A percentile compares a stretch with the other conserved stretches of the same genome.
Conservation (phyloP, 805 yeast species). For the Sugiyamaella smithiae region DNA sequence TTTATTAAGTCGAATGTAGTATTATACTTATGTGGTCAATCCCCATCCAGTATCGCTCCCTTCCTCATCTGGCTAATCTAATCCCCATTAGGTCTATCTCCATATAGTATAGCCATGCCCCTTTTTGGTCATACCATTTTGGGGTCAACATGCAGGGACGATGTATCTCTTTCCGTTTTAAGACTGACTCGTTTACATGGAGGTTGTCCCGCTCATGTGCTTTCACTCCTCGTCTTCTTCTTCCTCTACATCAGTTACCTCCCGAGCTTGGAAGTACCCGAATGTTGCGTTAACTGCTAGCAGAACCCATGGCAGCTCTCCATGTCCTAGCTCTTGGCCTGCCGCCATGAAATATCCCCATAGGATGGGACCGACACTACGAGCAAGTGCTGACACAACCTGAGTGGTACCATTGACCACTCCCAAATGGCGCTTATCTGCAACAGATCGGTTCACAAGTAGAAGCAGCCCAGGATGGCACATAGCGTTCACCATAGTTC, state of each 20-base stretch:
- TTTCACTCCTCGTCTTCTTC: slow-evolving; percentile 20
- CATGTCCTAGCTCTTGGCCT: slow-evolving; percentile 29
- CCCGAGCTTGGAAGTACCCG: slow-evolving; percentile 12
- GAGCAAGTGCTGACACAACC: slow-evolving; percentile 51
- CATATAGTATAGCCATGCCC: not conserved
- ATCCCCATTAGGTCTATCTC: slow-evolving; percentile 2
- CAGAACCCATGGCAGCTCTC: slow-evolving; percentile 25
- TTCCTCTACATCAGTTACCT: slow-evolving; percentile 31
- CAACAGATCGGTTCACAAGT: slow-evolving; percentile 53
- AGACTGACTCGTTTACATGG: no score
- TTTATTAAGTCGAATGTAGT: not conserved
- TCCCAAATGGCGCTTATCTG: slow-evolving; percentile 50
- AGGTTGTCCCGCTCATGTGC: no score
- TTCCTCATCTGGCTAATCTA: not conserved
- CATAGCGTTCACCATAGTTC: slow-evolving; percentile 44
- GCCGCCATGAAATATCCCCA: slow-evolving; percentile 51
- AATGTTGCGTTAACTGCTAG: slow-evolving; percentile 18
- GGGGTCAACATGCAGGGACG: not conserved
- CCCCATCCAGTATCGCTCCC: not conserved
- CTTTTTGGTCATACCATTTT: not conserved
- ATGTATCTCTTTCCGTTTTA: not conserved
- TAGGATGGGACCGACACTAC: slow-evolving; percentile 54
- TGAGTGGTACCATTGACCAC: slow-evolving; percentile 57
- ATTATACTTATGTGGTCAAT: not conserved
- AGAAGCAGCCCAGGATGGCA: slow-evolving; percentile 53